A percentile compares a stretch with the other conserved stretches of the same genome.
Evolutionary conservation across 495 filamentous ascomycete genomes (phyloP).

Genomic region (Hyaloscypha bicolor): DNA sequence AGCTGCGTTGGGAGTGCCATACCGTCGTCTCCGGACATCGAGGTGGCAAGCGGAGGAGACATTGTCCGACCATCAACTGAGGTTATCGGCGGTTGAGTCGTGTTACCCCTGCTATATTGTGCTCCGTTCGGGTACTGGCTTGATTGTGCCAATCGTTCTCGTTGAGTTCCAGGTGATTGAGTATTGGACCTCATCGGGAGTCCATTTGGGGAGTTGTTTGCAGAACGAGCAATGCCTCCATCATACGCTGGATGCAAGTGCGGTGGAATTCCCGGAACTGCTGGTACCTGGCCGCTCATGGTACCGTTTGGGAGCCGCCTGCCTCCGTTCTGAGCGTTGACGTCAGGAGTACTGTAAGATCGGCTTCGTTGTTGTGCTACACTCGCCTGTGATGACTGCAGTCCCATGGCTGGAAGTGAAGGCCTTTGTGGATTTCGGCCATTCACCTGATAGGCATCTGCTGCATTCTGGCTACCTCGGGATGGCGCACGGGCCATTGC

Average conservation of each 20-base stretch:
- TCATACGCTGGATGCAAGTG: constrained; percentile 59
- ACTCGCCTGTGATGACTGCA: constrained; percentile 44
- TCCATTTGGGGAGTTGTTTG: constrained; percentile 54
- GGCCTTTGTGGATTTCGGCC: constrained; percentile 73
- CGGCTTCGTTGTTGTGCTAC: constrained; percentile 54
- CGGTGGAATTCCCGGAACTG: constrained; percentile 58
- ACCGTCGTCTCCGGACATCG: constrained; percentile 47
- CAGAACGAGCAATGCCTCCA: constrained; percentile 53
- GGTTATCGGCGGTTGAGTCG: constrained; percentile 40
- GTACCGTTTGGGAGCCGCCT: constrained; percentile 37
- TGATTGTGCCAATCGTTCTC: constrained; percentile 36
- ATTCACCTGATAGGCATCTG: constrained; percentile 62
- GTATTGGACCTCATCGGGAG: constrained; percentile 51
- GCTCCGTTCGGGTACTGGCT: constrained; percentile 26
- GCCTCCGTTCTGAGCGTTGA: constrained; percentile 47
- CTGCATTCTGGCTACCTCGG: constrained; percentile 67
- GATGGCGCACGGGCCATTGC: constrained; percentile 79
- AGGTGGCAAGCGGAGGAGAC: constrained; percentile 32
- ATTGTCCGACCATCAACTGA: constrained; percentile 41
- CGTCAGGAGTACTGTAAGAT: constrained; percentile 66
- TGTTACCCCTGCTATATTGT: constrained; percentile 28
- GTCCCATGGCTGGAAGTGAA: constrained; percentile 73
- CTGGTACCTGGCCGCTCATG: constrained; percentile 44
- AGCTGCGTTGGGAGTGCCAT: constrained; percentile 76
- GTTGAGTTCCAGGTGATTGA: constrained; percentile 52